Percentiles rank a stretch among this genome's conserved stretches.
Conservation (phyloP, 805 yeast species). For the Wickerhamiella occidentalis region DNA sequence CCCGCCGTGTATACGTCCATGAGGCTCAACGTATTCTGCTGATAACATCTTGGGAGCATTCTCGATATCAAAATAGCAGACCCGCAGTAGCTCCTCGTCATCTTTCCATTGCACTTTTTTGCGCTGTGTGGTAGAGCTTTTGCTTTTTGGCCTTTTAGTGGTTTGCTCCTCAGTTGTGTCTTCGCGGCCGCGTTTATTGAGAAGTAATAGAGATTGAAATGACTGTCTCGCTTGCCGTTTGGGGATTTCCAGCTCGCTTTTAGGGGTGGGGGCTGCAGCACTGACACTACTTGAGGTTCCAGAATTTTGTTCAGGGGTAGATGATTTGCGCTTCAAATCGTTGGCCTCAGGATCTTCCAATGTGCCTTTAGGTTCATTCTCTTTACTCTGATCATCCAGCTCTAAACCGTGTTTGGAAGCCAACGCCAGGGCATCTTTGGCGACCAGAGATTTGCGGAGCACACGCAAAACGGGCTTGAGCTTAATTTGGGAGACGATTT, state of each 20-base stretch:
- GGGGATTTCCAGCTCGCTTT: constrained; percentile 4
- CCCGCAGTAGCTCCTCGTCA: constrained; percentile 25
- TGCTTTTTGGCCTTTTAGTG: neutral
- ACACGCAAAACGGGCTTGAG: constrained; percentile 10
- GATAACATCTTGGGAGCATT: constrained; percentile 15
- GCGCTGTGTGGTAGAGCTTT: constrained; percentile 1
- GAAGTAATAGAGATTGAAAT: neutral
- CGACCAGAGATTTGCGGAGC: constrained; percentile 3
- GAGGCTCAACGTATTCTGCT: constrained; percentile 14
- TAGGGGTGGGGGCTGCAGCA: too few species aligned
- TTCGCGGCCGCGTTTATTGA: neutral
- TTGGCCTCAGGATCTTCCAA: too few species aligned
- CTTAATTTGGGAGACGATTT: constrained; percentile 11
- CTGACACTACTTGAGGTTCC: too few species aligned
- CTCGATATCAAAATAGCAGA: constrained; percentile 24
- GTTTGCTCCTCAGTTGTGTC: neutral
- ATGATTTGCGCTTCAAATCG: too few species aligned
- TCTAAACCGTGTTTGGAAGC: constrained; percentile 3
- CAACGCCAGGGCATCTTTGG: constrained; percentile 8
- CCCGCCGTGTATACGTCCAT: constrained; percentile 18
- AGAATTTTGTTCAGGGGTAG: too few species aligned
- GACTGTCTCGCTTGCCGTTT: constrained; percentile 3
- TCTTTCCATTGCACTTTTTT: constrained; percentile 27
- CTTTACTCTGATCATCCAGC: neutral
- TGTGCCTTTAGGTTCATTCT: neutral